These are phyloP conservation scores for Phytophthora pini DNA, from an alignment of 352 stramenopile genomes.

Conservation along the genomic window DNA sequence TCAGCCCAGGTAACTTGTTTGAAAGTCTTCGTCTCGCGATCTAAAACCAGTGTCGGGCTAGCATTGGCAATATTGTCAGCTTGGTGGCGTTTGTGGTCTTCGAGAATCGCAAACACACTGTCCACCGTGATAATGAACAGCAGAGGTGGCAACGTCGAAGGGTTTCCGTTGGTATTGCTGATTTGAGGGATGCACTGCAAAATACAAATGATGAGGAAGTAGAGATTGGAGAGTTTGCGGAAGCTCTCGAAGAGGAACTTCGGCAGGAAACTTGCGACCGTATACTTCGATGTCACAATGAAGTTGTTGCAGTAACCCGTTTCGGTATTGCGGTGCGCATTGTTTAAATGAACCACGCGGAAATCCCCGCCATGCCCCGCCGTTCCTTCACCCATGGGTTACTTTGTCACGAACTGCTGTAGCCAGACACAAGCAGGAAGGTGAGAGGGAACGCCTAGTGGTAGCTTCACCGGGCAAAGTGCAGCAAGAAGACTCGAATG, in stretches of 20 bases:
- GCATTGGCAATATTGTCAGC: conserved; percentile 88
- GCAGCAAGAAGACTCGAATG: conserved; percentile 10
- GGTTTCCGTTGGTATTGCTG: conserved; percentile 90
- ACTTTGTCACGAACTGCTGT: conserved; percentile 8
- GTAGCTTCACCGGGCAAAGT: not conserved
- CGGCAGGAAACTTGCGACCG: conserved; percentile 84
- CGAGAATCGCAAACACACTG: conserved; percentile 86
- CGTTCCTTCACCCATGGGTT: conserved; percentile 34
- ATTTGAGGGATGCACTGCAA: conserved; percentile 90
- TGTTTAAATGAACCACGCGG: conserved; percentile 69
- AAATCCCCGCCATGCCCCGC: conserved; percentile 40
- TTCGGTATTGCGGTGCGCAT: conserved; percentile 57
- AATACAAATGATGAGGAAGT: conserved; percentile 93
- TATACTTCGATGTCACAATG: conserved; percentile 94
- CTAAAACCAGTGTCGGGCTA: conserved; percentile 65
- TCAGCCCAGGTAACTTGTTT: conserved; percentile 72
- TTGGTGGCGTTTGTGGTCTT: conserved; percentile 88
- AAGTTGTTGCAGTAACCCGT: conserved; percentile 87
- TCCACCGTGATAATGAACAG: conserved; percentile 92
- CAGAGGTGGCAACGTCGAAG: conserved; percentile 89
- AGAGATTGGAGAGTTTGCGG: conserved; percentile 93
- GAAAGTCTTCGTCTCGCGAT: conserved; percentile 55
- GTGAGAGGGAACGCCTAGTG: conserved; percentile 5
- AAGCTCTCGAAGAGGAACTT: conserved; percentile 93
- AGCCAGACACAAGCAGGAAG: conserved; percentile 9